Conservation (phyloP, 78 protist genomes). For the Bigelowiella natans region DNA sequence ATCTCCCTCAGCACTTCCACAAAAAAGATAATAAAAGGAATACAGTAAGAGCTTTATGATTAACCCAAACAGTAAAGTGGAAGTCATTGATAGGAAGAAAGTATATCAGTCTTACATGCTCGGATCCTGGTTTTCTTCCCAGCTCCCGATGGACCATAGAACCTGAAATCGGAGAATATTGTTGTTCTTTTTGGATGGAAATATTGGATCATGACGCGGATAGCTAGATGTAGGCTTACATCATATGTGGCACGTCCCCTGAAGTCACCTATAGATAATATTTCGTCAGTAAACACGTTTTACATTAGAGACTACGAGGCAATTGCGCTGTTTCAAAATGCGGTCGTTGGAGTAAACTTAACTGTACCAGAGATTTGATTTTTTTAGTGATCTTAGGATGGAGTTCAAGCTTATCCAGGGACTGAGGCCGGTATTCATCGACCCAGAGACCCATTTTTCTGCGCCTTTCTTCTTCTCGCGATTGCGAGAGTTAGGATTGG, state of each 20-base stretch:
- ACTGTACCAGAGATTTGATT: slow-evolving; percentile 50
- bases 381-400: slow-evolving; percentile 41
- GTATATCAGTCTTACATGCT: neutral
- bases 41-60: neutral
- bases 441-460: slow-evolving; percentile 67
- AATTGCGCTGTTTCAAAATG: neutral
- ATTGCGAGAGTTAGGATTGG: too few species aligned
- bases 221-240: too few species aligned
- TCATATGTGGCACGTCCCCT: slow-evolving; percentile 87
- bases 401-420: slow-evolving; percentile 52
- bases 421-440: slow-evolving; percentile 87
- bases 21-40: neutral
- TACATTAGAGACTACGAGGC: neutral
- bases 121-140: slow-evolving; percentile 88
- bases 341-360: neutral
- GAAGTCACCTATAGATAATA: neutral
- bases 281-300: neutral
- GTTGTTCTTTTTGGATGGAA: neutral
- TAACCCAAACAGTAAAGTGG: too few species aligned
- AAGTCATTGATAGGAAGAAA: too few species aligned
- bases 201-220: neutral
- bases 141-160: slow-evolving; percentile 95
- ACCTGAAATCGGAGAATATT: neutral
- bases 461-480: neutral
- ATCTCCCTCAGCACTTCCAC: slow-evolving; percentile 70